Base-by-base conservation (phyloP, 768 basidiomycete genomes). In the Termitomyces sp. region DNA sequence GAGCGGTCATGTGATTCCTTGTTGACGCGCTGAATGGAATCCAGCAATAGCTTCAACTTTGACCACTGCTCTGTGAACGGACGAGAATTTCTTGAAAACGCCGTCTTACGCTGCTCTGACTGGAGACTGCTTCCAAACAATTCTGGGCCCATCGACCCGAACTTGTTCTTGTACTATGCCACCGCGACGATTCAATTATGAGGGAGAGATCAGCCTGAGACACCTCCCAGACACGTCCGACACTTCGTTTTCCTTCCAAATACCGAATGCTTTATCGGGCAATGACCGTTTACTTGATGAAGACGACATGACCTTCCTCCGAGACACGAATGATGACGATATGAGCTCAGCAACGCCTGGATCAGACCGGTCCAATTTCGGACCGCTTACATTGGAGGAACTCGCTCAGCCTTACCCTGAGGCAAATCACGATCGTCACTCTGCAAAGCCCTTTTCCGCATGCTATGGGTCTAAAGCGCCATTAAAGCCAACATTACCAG, bases 211-310 rank as follows among this genome's bases (percentile, higher is more conserved):
- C 22, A 86, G 81, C 56, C 68, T 78, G 49, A 75, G 79, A 64
- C 80, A 83, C 67, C 64, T 84, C 28, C 83, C 83, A 41, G 82
- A 86, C 60, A 65, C 77, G 51, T 81, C 80, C 26, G 75, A 79
- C 60, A 63, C 69, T n/a, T 81, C 79, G 36, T 78, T 76, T 60
- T 82, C 82, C 1, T 81, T 84, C 66, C 80, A 84, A 66, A 81
- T 85, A 36, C 83, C 85, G 4, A 57, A 55, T 36, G 69, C 71
- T 8, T 64, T 70, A 6, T 71, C 70, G 39, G 66, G 68, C 7
- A 78, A 76, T 16, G 81, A 83, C 61, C 76, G 84, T 62, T 77
- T 86, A 28, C 77, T 87, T 4, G 69, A 69, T 8, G 73, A 76
- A 46, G 79, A 85, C 56, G 73, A 75, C 58, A 65, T 71, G 61